Evolutionary conservation across 495 filamentous ascomycete genomes (phyloP), one percentile per base, ranked within the genome.

Genomic region (Oleoguttula mirabilis): DNA sequence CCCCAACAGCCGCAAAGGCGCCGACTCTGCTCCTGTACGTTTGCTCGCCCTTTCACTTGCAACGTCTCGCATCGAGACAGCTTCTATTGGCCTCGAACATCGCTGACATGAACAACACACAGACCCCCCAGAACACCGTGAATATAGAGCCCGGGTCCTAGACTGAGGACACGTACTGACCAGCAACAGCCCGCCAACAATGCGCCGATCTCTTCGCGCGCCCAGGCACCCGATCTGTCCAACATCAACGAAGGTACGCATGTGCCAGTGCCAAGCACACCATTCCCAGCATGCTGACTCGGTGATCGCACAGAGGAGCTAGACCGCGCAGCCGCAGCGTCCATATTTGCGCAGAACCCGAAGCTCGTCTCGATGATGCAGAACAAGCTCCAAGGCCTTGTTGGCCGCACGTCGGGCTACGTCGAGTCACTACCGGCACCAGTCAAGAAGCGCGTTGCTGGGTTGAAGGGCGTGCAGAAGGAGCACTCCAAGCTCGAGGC

Each of bases 401-500:
- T 99, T 50, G 92, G 92, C 48, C 78, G 82, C 40, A 94, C 92
- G 34, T 96, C 90, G 16, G 92, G 92, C 50, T 99, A 99, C 66
- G 85, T 99, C 53, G 92, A 99, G 67, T 90, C 84, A 16, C 79
- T 99, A 14, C 90, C 92, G 21, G 66, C 73, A 31, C 70, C 76
- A 17, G 92, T 99, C 54, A 86, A 88, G 59, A 82, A 84, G 51
- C 87, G 92, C 53, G 88, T 99, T 41, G 76, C 84, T 34, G 92
- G 92, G 46, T 68, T 99, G 24, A 96, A 96, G 68, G 92, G 88
- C 56, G 81, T 99, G 45, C 92, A 99, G 62, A 96, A 95, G 65
- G 92, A 96, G 53, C 92, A 99, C 66, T 79, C 88, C 38, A 94
- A 95, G 68, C 77, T 99, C 51, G 92, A 99, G 70, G 84, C 85